Conservation (phyloP, 2,329 filamentous ascomycete species). For the Ceratocystis cacaofunesta region DNA sequence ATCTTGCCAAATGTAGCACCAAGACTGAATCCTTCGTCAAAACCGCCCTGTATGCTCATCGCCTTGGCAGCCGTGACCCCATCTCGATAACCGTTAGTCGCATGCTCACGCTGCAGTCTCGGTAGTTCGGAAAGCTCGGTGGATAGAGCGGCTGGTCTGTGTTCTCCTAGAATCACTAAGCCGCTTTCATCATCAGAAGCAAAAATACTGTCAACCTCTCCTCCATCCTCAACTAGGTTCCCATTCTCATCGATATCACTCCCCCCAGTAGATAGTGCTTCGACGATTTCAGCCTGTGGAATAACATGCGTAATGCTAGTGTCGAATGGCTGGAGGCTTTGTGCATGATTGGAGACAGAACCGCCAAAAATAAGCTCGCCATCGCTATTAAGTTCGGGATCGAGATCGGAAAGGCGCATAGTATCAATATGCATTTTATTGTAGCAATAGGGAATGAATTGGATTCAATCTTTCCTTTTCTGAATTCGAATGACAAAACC, state of each 20-base stretch:
- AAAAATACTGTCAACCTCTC: conserved; percentile 15
- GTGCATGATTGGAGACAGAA: neutral
- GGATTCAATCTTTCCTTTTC: neutral
- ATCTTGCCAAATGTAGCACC: conserved; percentile 66
- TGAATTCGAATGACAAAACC: neutral
- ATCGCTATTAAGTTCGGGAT: conserved; percentile 3
- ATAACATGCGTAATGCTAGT: neutral
- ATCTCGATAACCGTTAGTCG: conserved; percentile 80
- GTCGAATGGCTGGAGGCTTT: neutral
- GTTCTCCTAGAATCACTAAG: neutral
- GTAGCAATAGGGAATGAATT: neutral
- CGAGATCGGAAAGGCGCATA: conserved; percentile 5
- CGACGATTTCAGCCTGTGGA: neutral
- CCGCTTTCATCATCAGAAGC: conserved; percentile 8
- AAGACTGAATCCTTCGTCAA: conserved; percentile 78
- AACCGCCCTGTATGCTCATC: conserved; percentile 65
- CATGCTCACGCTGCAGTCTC: conserved; percentile 59
- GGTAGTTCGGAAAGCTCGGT: conserved; percentile 46
- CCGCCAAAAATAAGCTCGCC: conserved; percentile 6
- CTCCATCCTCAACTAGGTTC: neutral
- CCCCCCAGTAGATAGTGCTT: neutral
- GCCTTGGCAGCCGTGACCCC: conserved; percentile 66
- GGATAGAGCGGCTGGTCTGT: neutral
- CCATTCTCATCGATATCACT: neutral
- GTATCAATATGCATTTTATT: conserved; percentile 14